Base-by-base conservation (phyloP, 148 eudicot species). In the Camellia granthamiana region DNA sequence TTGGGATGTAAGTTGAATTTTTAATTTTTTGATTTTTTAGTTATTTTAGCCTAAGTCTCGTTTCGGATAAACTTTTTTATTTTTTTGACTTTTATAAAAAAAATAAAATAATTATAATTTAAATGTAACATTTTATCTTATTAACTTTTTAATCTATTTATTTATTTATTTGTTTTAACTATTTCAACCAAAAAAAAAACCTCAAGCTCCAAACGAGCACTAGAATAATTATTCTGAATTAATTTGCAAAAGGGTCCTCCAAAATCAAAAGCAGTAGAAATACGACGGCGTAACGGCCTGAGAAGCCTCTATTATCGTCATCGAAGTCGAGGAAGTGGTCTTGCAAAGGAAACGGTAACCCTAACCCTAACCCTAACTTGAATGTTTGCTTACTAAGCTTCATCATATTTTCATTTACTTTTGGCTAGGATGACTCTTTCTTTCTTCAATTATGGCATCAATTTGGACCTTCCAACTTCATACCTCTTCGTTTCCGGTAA, bases 381-480 rank as follows among this genome's bases (percentile, higher is more conserved):
- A 2, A 10, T 55, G 9, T 18, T 15, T 59, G 55, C 5, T 61
- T 18, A n/a, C 67, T 61, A 10, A 19, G 5, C 41, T 18, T n/a
- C 16, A 43, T 5, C 21, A 23, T 38, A 38, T 7, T 60, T 13
- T 2, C 46, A 15, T 16, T 13, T 7, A 12, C 3, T 4, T 46
- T 62, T 19, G 2, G 41, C 30, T 21, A 76, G 70, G 30, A 13
- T 6, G 69, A 77, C 43, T 7, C 7, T 44, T 46, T 47, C 58
- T 13, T 52, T 46, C 21, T 77, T 56, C 21, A 38, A 64, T 49
- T 16, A 87, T 84, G 89, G 80, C 85, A 7, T 84, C 89, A 56
- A 77, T 79, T 70, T 79, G 83, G 84, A 80, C 79, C 43, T 84
- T 84, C 19, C 85, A 72, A 67, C 75, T 80, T 77, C 82, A 65